These are phyloP conservation scores for Ascocoryne sarcoides DNA, from an alignment of 2,329 filamentous ascomycete species.

Conservation along the genomic window DNA sequence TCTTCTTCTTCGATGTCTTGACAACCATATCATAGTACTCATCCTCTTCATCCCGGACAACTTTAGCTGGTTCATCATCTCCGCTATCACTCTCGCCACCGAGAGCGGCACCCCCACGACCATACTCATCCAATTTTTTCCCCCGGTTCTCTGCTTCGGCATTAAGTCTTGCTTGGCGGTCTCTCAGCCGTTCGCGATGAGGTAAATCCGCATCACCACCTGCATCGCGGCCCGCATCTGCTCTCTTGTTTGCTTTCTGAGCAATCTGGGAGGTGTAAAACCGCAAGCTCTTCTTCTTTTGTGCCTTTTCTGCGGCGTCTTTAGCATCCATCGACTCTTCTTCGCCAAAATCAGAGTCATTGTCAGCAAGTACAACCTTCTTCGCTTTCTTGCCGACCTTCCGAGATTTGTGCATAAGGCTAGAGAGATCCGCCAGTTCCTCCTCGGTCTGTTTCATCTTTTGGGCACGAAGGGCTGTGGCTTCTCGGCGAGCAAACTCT, in stretches of 20 bases:
- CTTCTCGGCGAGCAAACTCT: conserved; percentile 31
- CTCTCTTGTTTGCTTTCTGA: conserved; percentile 84
- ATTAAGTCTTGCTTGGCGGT: conserved; percentile 78
- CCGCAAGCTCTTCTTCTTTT: conserved; percentile 81
- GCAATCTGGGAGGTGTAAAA: conserved; percentile 98
- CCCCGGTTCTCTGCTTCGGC: conserved; percentile 82
- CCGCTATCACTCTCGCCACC: conserved; percentile 47
- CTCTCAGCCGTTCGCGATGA: conserved; percentile 77
- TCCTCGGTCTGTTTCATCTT: conserved; percentile 33
- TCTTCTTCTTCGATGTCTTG: conserved; percentile 58
- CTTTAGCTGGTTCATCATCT: conserved; percentile 34
- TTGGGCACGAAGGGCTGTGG: conserved; percentile 23
- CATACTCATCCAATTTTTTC: conserved; percentile 51
- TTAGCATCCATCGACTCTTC: conserved; percentile 70
- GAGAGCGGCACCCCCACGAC: conserved; percentile 53
- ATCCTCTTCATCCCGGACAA: conserved; percentile 39
- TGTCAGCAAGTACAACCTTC: conserved; percentile 45
- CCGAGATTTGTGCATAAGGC: conserved; percentile 18
- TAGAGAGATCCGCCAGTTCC: conserved; percentile 34
- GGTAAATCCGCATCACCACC: conserved; percentile 79
- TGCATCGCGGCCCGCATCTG: conserved; percentile 60
- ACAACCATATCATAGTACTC: conserved; percentile 90
- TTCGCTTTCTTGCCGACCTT: conserved; percentile 29
- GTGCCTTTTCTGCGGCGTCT: conserved; percentile 77
- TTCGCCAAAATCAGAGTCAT: conserved; percentile 87